Evolutionary conservation across 768 basidiomycete species (phyloP), one percentile per base, ranked within the genome.

Genomic region (Leucocoprinus birnbaumii): DNA sequence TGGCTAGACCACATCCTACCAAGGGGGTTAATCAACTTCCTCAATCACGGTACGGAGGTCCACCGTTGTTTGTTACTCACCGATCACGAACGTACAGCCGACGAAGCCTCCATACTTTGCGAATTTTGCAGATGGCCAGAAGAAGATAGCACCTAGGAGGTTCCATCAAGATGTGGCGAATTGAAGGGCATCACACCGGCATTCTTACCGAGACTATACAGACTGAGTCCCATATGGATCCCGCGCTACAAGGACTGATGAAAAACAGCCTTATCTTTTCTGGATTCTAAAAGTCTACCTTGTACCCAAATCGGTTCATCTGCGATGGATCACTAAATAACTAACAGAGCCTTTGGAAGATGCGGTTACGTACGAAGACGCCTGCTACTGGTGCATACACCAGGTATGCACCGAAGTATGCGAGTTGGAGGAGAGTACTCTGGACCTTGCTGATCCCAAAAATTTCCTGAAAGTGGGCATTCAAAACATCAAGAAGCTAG

Each of bases 121-220:
- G 63, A 76, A 89, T 61, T 78, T 82, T 35, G 87, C 86, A 40
- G 84, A 85, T 16, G 87, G 86, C 88, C 87, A 89, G 74, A 89
- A 90, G 67, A 88, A 84, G 58, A 90, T 76, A 21, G 87, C 88
- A 47, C 89, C 87, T 71, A 68, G 31, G 45, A 56, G 46, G 10
- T 38, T 55, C 14, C 56, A 48, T 3, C 11, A 34, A 37, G 11
- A 11, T 6, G 48, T 22, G 24, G 18, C 24, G n/a, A n/a, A n/a
- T n/a, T n/a, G n/a, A 40, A 43, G 31, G 22, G 31, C 19, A 43
- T 19, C 42, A 25, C 38, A 44, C 34, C 34, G 21, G 43, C 13
- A 48, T 38, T 40, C 68, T 40, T 62, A 77, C 80, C 81, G 26
- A 82, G 70, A 11, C 84, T 84, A 60, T 85, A 86, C 5, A 84